A percentile compares a stretch with the other conserved stretches of the same genome.
Conservation (phyloP, 129 eudicot genomes). For the carrot (Daucus carota) region DNA sequence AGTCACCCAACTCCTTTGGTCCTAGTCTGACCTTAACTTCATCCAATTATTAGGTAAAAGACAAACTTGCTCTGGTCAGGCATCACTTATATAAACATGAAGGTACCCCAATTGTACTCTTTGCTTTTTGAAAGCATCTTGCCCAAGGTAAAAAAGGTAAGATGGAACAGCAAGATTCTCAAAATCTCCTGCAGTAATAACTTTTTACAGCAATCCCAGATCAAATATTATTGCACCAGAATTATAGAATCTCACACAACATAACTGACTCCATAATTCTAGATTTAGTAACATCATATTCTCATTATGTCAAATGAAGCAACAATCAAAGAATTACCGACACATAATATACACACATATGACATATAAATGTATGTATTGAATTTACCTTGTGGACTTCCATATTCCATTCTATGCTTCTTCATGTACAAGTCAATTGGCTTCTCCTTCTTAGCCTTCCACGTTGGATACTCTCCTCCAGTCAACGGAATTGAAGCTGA, state of each 20-base stretch:
- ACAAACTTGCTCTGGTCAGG: background rate
- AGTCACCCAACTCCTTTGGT: slow-evolving; percentile 2
- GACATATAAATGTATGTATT: background rate
- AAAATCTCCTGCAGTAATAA: slow-evolving; percentile 2
- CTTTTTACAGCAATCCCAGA: background rate
- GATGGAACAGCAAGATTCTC: background rate
- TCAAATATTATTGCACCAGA: background rate
- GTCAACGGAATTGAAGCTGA: slow-evolving; percentile 86
- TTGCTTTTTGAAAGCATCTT: slow-evolving; percentile 6
- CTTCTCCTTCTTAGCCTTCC: slow-evolving; percentile 47
- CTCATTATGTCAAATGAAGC: background rate
- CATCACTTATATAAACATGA: background rate
- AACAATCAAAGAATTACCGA: background rate
- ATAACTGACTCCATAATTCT: slow-evolving; percentile 7
- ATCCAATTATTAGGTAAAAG: background rate
- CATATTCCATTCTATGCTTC: slow-evolving; percentile 55
- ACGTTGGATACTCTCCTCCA: slow-evolving; percentile 67
- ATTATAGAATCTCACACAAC: background rate
- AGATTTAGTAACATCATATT: background rate
- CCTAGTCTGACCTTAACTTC: slow-evolving; percentile 6
- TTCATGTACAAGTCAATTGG: slow-evolving; percentile 39
- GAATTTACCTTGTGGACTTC: slow-evolving; percentile 41
- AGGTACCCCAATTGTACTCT: background rate
- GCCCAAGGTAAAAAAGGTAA: background rate
- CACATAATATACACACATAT: background rate